phyloP scores from a whole-genome alignment of 2,329 filamentous ascomycete species.

The Monilinia laxa region DNA sequence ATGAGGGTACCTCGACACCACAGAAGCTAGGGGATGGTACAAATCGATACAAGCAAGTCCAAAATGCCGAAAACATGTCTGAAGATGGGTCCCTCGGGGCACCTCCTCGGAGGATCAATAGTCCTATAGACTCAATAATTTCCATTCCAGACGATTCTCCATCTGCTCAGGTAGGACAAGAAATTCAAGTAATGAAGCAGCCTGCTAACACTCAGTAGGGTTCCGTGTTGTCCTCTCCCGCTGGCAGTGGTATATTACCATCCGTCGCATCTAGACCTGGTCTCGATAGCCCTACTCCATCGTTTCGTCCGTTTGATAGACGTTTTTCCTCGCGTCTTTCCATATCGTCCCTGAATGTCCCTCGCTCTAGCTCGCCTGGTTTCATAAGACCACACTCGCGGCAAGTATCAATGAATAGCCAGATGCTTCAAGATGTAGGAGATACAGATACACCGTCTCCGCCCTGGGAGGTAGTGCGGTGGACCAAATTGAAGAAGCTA shows the following conservation, averaged over 20 bases:
- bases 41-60: slow-evolving; percentile 35
- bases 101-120: slow-evolving; percentile 57
- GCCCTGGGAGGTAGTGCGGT: slow-evolving; percentile 95
- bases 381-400: slow-evolving; percentile 76
- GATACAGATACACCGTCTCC: slow-evolving; percentile 71
- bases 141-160: slow-evolving; percentile 83
- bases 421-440: slow-evolving; percentile 59
- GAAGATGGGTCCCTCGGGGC: slow-evolving; percentile 56
- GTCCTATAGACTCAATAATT: slow-evolving; percentile 64
- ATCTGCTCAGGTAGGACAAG: slow-evolving; percentile 67
- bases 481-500: slow-evolving; percentile 90
- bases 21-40: slow-evolving; percentile 42
- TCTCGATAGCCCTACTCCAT: slow-evolving; percentile 70
- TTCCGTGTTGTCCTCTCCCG: slow-evolving; percentile 63
- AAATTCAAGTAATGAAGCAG: neutral
- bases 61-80: slow-evolving; percentile 48
- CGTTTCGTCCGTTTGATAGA: slow-evolving; percentile 89
- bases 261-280: slow-evolving; percentile 66
- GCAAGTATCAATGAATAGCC: slow-evolving; percentile 74
- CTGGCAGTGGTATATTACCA: slow-evolving; percentile 71
- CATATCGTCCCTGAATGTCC: slow-evolving; percentile 56
- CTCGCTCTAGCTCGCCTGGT: slow-evolving; percentile 67
- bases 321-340: slow-evolving; percentile 85
- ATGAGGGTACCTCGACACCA: slow-evolving; percentile 30
- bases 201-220: slow-evolving; percentile 46